Percentiles rank a stretch among this genome's conserved stretches.
phyloP scores from a whole-genome alignment of 2,329 filamentous ascomycete species.

The Penicillium sp. region DNA sequence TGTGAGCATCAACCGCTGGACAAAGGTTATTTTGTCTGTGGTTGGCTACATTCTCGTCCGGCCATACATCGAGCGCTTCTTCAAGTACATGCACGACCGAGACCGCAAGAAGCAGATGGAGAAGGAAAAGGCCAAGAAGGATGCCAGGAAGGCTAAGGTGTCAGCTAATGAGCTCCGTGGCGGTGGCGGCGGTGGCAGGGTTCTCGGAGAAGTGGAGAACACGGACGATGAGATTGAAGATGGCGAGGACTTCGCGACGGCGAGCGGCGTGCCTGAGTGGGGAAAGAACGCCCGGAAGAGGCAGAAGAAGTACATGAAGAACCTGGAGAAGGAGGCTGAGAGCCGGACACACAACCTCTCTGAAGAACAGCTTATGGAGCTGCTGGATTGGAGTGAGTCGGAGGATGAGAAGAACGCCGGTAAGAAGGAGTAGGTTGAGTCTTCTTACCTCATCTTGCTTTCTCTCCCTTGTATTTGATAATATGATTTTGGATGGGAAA shows the following conservation, averaged over 20 bases:
- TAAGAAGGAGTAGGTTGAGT: too few species aligned
- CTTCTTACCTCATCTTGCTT: too few species aligned
- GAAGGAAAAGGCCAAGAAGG: too few species aligned
- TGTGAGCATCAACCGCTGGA: constrained; percentile 41
- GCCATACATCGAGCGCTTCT: constrained; percentile 62
- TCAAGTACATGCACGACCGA: constrained; percentile 46
- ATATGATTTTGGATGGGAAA: too few species aligned
- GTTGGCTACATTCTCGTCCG: constrained; percentile 65
- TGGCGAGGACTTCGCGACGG: constrained; percentile 35
- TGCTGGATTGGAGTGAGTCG: constrained; percentile 50
- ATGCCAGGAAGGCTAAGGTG: constrained; percentile 47
- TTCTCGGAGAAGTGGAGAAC: constrained; percentile 30
- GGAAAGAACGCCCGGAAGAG: constrained; percentile 61
- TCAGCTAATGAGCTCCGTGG: constrained; percentile 58
- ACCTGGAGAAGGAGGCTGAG: constrained; percentile 57
- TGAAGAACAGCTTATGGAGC: constrained; percentile 69
- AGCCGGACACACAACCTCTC: too few species aligned
- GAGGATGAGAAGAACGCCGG: too few species aligned
- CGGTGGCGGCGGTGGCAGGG: constrained; percentile 44
- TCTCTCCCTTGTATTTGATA: too few species aligned
- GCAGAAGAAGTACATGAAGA: constrained; percentile 59
- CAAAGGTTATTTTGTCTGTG: constrained; percentile 66
- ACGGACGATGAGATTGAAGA: constrained; percentile 40
- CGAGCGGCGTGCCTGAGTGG: constrained; percentile 51
- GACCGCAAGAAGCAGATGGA: constrained; percentile 44